Conservation (phyloP, 257 asterid species). For the Jaltomata sinuosa region DNA sequence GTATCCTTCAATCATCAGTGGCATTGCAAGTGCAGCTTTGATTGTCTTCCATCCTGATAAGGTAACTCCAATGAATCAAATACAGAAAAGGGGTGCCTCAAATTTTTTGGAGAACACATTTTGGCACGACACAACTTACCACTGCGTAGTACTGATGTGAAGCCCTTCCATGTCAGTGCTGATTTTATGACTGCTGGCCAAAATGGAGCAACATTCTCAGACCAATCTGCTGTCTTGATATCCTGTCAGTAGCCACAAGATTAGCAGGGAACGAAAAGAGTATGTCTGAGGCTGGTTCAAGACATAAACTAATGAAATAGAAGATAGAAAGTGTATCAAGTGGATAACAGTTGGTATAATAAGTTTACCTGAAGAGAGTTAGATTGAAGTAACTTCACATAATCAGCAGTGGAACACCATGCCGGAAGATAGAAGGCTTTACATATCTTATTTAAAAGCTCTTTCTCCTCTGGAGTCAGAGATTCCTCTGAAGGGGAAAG, state of each 20-base stretch:
- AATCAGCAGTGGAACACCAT: constrained; percentile 89
- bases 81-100: not conserved
- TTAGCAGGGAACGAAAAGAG: not conserved
- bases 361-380: constrained; percentile 56
- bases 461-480: constrained; percentile 50
- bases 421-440: constrained; percentile 78
- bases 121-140: constrained; percentile 31
- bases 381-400: constrained; percentile 62
- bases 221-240: constrained; percentile 79
- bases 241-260: constrained; percentile 35
- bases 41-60: constrained; percentile 87
- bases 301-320: not conserved
- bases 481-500: constrained; percentile 66
- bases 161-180: constrained; percentile 86
- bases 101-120: not conserved
- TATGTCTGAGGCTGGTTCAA: not conserved
- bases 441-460: constrained; percentile 58
- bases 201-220: constrained; percentile 86
- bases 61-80: not conserved
- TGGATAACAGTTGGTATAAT: not conserved
- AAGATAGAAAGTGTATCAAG: not conserved
- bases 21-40: constrained; percentile 89
- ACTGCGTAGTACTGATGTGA: constrained; percentile 61
- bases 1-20: constrained; percentile 84
- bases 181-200: constrained; percentile 95